phyloP scores from a whole-genome alignment of 106 monocot genomes.

The Posidonia australis region DNA sequence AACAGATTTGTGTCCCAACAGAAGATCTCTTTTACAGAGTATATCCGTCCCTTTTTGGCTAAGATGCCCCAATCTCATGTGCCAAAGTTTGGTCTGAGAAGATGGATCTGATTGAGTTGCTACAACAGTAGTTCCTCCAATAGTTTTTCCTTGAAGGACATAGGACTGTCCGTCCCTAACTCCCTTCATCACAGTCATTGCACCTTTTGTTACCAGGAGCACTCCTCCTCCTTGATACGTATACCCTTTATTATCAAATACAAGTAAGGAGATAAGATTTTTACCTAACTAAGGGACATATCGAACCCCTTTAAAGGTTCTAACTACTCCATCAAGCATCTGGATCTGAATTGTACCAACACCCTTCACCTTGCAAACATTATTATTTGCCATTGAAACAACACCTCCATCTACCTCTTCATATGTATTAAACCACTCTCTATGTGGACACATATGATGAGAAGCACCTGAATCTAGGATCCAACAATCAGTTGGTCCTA shows the following conservation, averaged over 20 bases:
- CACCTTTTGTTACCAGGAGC: neutral
- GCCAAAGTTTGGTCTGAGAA: slow-evolving; percentile 1
- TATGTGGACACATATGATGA: no score
- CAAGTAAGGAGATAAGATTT: neutral
- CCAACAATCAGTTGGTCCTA: no score
- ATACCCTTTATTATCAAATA: neutral
- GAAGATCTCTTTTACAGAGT: neutral
- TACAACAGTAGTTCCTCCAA: neutral
- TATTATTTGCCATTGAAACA: neutral
- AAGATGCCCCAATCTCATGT: slow-evolving; percentile 3
- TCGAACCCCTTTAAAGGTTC: neutral
- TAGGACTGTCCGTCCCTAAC: neutral
- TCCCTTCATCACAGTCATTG: neutral
- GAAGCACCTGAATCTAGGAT: no score
- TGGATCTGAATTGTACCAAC: neutral
- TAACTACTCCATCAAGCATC: neutral
- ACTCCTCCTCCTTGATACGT: neutral
- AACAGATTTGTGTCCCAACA: neutral
- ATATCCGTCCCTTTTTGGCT: neutral
- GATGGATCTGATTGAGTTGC: neutral
- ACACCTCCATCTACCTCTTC: no score
- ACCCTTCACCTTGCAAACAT: neutral
- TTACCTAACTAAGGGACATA: neutral
- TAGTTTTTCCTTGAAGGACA: neutral
- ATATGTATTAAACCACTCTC: no score